These are phyloP conservation scores for Glycine tomentella DNA, from an alignment of 306 rosid genomes.

Conservation along the genomic window DNA sequence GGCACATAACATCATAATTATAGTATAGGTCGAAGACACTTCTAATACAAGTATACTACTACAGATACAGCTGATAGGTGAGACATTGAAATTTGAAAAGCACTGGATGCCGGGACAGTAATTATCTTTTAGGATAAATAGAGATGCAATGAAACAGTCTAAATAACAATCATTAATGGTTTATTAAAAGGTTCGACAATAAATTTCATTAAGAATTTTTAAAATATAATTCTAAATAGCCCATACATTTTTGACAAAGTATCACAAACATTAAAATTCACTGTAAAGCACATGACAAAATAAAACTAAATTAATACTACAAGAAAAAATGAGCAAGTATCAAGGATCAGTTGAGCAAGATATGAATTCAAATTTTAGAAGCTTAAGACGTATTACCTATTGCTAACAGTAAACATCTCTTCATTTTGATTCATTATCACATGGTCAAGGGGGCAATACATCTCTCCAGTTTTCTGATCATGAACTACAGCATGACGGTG, in stretches of 20 bases:
- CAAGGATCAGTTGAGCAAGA: not conserved
- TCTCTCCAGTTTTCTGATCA: constrained; percentile 79
- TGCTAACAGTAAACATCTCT: constrained; percentile 98
- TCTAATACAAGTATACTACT: not conserved
- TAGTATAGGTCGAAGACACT: not conserved
- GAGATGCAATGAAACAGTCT: constrained; percentile 9
- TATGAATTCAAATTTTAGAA: constrained; percentile 30
- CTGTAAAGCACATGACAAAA: not conserved
- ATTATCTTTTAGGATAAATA: constrained; percentile 1
- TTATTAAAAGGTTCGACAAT: not conserved
- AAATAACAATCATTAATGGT: not conserved
- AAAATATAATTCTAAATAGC: constrained; percentile 15
- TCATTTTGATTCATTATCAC: constrained; percentile 72
- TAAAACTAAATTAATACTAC: not conserved
- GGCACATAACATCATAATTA: not conserved
- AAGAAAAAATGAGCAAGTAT: constrained; percentile 1
- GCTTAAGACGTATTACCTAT: constrained; percentile 64
- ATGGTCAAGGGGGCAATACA: constrained; percentile 86
- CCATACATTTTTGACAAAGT: not conserved
- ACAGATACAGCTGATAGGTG: not conserved
- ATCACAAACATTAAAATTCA: not conserved
- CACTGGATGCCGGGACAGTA: not conserved
- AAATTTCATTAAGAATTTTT: constrained; percentile 6
- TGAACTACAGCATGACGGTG: constrained; percentile 92
- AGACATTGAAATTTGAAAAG: not conserved